Evolutionary conservation across 805 yeast species (phyloP).

Genomic region (Starmerella potacharoeniae): DNA sequence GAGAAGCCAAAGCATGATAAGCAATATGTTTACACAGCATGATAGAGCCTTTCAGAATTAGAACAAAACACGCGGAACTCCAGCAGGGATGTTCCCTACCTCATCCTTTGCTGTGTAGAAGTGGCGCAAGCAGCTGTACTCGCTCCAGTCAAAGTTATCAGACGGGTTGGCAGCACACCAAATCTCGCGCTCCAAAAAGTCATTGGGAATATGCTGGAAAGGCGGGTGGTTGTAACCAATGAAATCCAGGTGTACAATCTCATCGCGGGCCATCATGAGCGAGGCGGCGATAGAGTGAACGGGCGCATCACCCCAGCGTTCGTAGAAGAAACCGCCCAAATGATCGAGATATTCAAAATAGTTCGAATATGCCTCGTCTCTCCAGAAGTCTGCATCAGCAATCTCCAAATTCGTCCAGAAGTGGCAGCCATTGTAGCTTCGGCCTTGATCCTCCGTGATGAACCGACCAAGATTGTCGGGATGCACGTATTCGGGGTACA

Average conservation of each 20-base stretch:
- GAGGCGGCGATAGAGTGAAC: constrained; percentile 83
- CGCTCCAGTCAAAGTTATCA: constrained; percentile 29
- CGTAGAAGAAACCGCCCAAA: constrained; percentile 76
- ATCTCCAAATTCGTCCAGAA: constrained; percentile 95
- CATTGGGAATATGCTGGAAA: constrained; percentile 60
- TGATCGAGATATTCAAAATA: constrained; percentile 62
- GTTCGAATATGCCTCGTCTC: constrained; percentile 49
- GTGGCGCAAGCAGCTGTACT: constrained; percentile 29
- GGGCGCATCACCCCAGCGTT: constrained; percentile 98
- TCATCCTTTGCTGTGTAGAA: constrained; percentile 26
- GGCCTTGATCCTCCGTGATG: constrained; percentile 57
- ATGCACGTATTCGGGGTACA: constrained; percentile 43
- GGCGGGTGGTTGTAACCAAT: constrained; percentile 68
- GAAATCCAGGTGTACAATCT: constrained; percentile 85
- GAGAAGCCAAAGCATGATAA: too few species aligned
- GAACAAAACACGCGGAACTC: constrained; percentile 13
- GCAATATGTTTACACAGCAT: too few species aligned
- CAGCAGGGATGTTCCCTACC: constrained; percentile 17
- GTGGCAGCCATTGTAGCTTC: constrained; percentile 70
- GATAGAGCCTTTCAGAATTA: not conserved
- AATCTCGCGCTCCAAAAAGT: constrained; percentile 31
- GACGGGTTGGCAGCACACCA: constrained; percentile 47
- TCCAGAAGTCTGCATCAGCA: constrained; percentile 70
- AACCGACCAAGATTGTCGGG: constrained; percentile 54
- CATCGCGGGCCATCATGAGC: constrained; percentile 52